Base-by-base conservation (phyloP, 148 eudicot genomes). In the Silene uniflora region DNA sequence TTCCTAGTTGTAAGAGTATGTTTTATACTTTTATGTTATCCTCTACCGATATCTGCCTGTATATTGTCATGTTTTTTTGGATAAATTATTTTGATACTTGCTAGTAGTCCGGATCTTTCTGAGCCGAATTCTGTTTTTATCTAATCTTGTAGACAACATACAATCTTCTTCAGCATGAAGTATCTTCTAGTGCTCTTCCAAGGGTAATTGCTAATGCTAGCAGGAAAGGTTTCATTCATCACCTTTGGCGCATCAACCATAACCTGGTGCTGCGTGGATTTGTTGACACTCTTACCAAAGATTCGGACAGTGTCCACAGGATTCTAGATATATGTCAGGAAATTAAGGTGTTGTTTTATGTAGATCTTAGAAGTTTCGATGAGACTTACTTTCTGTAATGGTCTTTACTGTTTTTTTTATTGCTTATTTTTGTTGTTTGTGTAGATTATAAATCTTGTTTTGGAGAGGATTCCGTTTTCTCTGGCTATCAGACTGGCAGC, bases 301-400 rank as follows among this genome's bases (percentile, higher is more conserved):
- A 92, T 81, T 80, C 81, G 13, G 96, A 89, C 54, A 86, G 73
- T 42, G 79, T 86, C 22, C 75, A 35, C 74, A 81, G 81, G 80
- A 75, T 90, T 79, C 80, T 88, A 83, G 97, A 94, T 75, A 79
- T 87, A 23, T 94, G 93, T 83, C 89, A 90, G 84, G 97, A 94
- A 84, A 68, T 83, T 49, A 90, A 94, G 98, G 98, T 90, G 79
- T 27, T 69, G 19, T 60, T 10, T 42, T 29, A n/a, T 67, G 21
- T 39, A 42, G 21, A 13, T 29, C 9, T 73, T n/a, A 65, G 46
- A 25, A 35, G 14, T 6, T 71, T 71, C 22, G 18, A 25, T 54
- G 25, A 25, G 39, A 24, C 42, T 17, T 52, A 6, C 21, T 24
- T 70, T 52, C 18, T 10, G 22, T 19, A 14, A 73, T 29, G 44